phyloP scores from a whole-genome alignment of 2,329 filamentous ascomycete species.

The Ophiostoma novo-ulmi region DNA sequence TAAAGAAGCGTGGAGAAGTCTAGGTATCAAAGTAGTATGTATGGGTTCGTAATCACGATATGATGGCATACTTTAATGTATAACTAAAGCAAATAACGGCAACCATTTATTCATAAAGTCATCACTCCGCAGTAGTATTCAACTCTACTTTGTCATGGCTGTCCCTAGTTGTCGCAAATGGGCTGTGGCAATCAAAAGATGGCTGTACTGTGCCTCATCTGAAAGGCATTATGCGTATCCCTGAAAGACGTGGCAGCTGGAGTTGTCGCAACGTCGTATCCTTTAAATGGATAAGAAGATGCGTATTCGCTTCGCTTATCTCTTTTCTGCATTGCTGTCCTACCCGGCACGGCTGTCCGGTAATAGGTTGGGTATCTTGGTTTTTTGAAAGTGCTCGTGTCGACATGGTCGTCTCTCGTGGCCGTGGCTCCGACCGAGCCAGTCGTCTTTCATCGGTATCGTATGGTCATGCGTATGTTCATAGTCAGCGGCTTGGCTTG shows the following conservation, averaged over 20 bases:
- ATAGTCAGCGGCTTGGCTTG: not conserved
- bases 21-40: not conserved
- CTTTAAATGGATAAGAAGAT: not conserved
- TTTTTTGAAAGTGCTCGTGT: not conserved
- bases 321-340: not conserved
- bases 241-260: not conserved
- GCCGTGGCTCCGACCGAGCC: not conserved
- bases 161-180: not conserved
- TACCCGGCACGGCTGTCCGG: not conserved
- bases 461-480: not conserved
- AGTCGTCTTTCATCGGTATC: not conserved
- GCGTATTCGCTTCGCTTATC: not conserved
- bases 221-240: conserved; percentile 3
- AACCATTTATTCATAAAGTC: not conserved
- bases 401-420: not conserved
- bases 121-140: not conserved
- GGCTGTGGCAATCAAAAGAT: not conserved
- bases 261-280: not conserved
- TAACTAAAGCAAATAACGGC: not conserved
- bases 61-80: not conserved
- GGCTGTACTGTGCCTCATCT: conserved; percentile 1
- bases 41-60: not conserved
- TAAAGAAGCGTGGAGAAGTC: not conserved
- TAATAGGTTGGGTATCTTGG: conserved; percentile 3
- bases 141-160: not conserved